Evolutionary conservation across 768 basidiomycete species (phyloP).

Genomic region (Tricholoma saponaceum): DNA sequence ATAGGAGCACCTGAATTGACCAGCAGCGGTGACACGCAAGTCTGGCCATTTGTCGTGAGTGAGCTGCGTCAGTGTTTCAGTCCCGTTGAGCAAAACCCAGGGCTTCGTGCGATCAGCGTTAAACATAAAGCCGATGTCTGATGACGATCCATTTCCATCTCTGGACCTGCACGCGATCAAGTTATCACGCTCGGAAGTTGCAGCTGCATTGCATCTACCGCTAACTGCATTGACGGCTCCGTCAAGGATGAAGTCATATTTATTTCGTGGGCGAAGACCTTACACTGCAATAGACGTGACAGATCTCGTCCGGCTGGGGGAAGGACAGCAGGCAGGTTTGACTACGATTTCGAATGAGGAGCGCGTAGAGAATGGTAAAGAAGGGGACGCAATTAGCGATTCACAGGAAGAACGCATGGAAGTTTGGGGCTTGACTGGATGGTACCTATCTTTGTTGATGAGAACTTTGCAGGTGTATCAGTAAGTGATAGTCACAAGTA

Average conservation of each 20-base stretch:
- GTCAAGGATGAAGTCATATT: conserved; percentile 41
- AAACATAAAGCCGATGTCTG: conserved; percentile 11
- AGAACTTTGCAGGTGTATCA: conserved; percentile 45
- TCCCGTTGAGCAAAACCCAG: conserved; percentile 17
- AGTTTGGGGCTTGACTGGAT: conserved; percentile 83
- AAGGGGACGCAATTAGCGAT: conserved; percentile 36
- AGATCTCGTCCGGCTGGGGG: conserved; percentile 38
- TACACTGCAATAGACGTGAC: conserved; percentile 71
- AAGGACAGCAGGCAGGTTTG: conserved; percentile 12
- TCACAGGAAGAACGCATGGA: conserved; percentile 50
- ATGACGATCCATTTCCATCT: conserved; percentile 55
- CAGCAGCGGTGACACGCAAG: conserved; percentile 51
- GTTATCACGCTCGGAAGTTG: conserved; percentile 62
- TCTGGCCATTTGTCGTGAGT: conserved; percentile 78
- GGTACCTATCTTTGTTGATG: conserved; percentile 71
- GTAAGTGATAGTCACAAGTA: conserved; percentile 13
- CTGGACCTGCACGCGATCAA: conserved; percentile 48
- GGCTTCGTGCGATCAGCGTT: conserved; percentile 34
- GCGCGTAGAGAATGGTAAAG: conserved; percentile 16
- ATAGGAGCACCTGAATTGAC: conserved; percentile 61
- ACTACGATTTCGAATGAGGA: conserved; percentile 26
- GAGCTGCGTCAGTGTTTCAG: not conserved
- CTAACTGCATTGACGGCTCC: conserved; percentile 45
- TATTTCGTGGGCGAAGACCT: conserved; percentile 53
- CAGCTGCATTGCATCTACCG: conserved; percentile 68